Evolutionary conservation across 805 yeast species (phyloP).

Genomic region (Saturnispora ahearnii): DNA sequence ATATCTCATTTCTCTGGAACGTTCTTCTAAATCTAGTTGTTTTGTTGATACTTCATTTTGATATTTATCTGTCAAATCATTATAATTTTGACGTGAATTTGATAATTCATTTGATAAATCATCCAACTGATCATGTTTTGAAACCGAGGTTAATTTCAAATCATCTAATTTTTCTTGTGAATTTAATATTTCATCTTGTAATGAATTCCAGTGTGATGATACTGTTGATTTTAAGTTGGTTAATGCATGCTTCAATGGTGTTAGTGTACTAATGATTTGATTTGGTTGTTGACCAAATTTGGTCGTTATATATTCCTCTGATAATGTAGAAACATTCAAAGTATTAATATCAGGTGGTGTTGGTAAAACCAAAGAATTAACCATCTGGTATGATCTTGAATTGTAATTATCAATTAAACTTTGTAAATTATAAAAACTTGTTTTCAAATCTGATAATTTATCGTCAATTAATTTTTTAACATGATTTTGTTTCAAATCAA

Average conservation of each 20-base stretch:
- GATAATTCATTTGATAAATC: constrained; percentile 45
- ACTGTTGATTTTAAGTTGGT: constrained; percentile 31
- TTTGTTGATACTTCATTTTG: constrained; percentile 13
- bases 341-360: constrained; percentile 15
- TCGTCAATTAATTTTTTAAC: constrained; percentile 39
- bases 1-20: constrained; percentile 13
- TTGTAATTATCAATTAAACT: constrained; percentile 49
- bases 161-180: constrained; percentile 53
- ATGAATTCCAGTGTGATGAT: constrained; percentile 13
- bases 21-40: constrained; percentile 16
- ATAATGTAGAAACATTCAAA: constrained; percentile 19
- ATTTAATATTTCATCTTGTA: constrained; percentile 50
- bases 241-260: constrained; percentile 25
- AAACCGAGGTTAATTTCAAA: constrained; percentile 44
- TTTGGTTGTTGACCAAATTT: constrained; percentile 39
- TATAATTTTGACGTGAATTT: constrained; percentile 12
- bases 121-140: constrained; percentile 49
- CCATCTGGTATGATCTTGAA: constrained; percentile 41
- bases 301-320: constrained; percentile 30
- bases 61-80: constrained; percentile 15
- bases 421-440: constrained; percentile 43
- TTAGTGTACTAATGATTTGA: constrained; percentile 28
- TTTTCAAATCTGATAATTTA: constrained; percentile 42
- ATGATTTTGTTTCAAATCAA: constrained; percentile 32
- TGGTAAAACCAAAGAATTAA: constrained; percentile 18